Evolutionary conservation across 495 filamentous ascomycete species (phyloP).

Genomic region (Hypoxylon perforatum): DNA sequence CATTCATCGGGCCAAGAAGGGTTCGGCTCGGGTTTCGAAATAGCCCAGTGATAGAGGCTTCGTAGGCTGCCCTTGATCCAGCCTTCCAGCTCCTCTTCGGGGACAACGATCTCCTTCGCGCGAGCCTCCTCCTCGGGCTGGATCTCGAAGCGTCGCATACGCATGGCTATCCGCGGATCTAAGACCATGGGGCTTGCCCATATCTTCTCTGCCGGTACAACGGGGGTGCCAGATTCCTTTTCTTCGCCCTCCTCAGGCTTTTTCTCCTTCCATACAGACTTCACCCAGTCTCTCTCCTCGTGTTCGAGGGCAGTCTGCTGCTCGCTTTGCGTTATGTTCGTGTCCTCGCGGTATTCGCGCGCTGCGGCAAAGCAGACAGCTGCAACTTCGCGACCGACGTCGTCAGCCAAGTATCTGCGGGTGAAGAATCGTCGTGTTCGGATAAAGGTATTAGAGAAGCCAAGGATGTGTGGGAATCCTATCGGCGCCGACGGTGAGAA

Average conservation of each 20-base stretch:
- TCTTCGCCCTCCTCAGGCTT: slow-evolving; percentile 72
- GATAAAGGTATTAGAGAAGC: slow-evolving; percentile 90
- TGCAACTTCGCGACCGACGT: slow-evolving; percentile 88
- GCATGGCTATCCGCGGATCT: slow-evolving; percentile 77
- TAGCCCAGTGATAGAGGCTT: slow-evolving; percentile 57
- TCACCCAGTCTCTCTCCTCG: slow-evolving; percentile 91
- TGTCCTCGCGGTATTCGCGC: slow-evolving; percentile 56
- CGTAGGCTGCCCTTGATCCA: slow-evolving; percentile 64
- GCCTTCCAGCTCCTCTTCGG: slow-evolving; percentile 75
- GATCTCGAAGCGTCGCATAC: slow-evolving; percentile 84
- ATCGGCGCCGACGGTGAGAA: slow-evolving; percentile 76
- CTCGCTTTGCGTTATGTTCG: slow-evolving; percentile 61
- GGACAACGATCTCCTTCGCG: slow-evolving; percentile 68
- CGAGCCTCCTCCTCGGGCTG: slow-evolving; percentile 73
- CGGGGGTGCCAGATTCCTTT: slow-evolving; percentile 19
- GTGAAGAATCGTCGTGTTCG: slow-evolving; percentile 90
- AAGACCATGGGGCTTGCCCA: slow-evolving; percentile 83
- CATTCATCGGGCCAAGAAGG: slow-evolving; percentile 39
- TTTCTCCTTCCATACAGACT: slow-evolving; percentile 74
- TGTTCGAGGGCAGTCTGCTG: slow-evolving; percentile 74
- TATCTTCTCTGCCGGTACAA: slow-evolving; percentile 64
- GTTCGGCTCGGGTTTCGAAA: slow-evolving; percentile 42
- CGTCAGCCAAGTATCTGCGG: slow-evolving; percentile 84
- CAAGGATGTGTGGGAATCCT: slow-evolving; percentile 87
- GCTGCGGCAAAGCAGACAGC: slow-evolving; percentile 78